These are phyloP conservation scores for Saksenaea oblongispora DNA, from an alignment of 371 early-diverging fungal species.

Conservation along the genomic window DNA sequence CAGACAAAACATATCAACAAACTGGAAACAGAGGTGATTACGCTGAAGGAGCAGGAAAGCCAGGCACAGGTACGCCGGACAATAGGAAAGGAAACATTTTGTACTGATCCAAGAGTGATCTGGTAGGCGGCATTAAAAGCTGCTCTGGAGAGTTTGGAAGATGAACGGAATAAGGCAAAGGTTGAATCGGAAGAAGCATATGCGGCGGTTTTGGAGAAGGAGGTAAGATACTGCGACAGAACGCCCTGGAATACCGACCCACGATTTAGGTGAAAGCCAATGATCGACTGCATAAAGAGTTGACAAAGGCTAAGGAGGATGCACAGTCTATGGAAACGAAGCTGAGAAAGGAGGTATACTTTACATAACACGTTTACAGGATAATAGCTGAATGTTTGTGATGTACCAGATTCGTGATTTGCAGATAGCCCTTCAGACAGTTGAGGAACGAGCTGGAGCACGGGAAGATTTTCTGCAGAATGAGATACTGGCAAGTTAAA, in stretches of 20 bases:
- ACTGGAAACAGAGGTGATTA: conserved; percentile 57
- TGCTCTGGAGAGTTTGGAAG: conserved; percentile 24
- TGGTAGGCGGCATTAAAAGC: conserved; percentile 18
- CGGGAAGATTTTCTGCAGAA: conserved; percentile 62
- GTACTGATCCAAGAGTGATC: background rate
- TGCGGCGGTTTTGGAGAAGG: conserved; percentile 58
- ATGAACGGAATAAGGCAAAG: conserved; percentile 40
- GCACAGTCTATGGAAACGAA: conserved; percentile 38
- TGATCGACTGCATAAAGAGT: conserved; percentile 54
- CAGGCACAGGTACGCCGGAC: conserved; percentile 57
- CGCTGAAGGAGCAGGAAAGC: conserved; percentile 38
- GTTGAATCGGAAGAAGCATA: conserved; percentile 49
- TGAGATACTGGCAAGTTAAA: conserved; percentile 49
- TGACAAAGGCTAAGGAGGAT: conserved; percentile 43
- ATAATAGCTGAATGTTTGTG: background rate
- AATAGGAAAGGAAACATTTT: background rate
- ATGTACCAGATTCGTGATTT: conserved; percentile 55
- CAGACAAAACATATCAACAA: conserved; percentile 67
- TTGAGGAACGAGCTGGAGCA: conserved; percentile 62
- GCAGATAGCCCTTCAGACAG: conserved; percentile 56
- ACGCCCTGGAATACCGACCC: background rate
- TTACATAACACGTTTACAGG: background rate
- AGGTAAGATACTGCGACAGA: conserved; percentile 27
- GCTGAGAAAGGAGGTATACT: conserved; percentile 48
- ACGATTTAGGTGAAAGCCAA: conserved; percentile 29